phyloP scores from a whole-genome alignment of 495 filamentous ascomycete species.

The Neurospora sp. region DNA sequence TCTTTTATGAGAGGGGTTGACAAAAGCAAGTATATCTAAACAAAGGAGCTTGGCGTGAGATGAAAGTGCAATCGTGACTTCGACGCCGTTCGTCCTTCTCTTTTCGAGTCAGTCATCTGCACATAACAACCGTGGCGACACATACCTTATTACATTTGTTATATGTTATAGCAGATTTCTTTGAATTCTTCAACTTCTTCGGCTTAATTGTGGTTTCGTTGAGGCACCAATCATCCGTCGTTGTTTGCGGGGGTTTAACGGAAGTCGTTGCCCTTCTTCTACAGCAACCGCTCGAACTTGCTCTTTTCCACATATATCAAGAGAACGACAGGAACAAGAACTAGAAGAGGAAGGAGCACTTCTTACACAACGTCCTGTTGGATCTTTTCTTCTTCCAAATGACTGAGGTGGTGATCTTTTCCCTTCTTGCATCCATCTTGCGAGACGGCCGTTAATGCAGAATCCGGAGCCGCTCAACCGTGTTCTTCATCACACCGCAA shows the following conservation, averaged over 20 bases:
- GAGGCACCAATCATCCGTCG: background rate
- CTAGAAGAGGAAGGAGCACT: background rate
- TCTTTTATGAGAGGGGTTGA: too few species aligned
- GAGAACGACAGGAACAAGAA: background rate
- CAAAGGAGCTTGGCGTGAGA: background rate
- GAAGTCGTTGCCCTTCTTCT: background rate
- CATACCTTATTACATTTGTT: background rate
- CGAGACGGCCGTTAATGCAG: background rate
- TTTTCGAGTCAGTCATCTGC: background rate
- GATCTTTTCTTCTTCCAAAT: background rate
- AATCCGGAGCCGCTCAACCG: background rate
- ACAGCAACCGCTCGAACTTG: background rate
- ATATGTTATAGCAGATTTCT: background rate
- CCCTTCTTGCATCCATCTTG: background rate
- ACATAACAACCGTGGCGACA: background rate
- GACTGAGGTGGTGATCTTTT: background rate
- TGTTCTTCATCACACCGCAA: background rate
- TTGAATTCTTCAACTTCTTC: background rate
- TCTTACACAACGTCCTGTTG: background rate
- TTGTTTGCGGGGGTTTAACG: background rate
- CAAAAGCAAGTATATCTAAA: background rate
- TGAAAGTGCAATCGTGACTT: background rate
- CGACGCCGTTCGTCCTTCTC: background rate
- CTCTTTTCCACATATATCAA: background rate
- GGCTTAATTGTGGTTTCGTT: background rate